Conservation (phyloP, 768 basidiomycete species). For the Leccinum variicolor region DNA sequence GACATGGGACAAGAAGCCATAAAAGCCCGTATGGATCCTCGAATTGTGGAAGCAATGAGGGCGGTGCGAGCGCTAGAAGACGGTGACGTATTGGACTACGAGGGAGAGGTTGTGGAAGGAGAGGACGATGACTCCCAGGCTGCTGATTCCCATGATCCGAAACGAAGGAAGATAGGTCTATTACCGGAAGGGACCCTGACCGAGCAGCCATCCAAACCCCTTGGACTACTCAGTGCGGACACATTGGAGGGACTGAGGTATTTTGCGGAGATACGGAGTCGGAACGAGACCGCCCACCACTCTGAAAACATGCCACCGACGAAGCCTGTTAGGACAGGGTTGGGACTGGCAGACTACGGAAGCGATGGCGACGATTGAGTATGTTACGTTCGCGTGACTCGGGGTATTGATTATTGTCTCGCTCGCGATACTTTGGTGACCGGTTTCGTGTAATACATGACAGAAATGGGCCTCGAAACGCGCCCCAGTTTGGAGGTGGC, state of each 20-base stretch:
- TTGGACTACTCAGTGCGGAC: slow-evolving; percentile 74
- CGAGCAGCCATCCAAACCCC: slow-evolving; percentile 35
- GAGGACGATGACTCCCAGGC: slow-evolving; percentile 36
- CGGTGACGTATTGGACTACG: slow-evolving; percentile 44
- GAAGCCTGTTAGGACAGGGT: slow-evolving; percentile 36
- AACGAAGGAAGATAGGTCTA: slow-evolving; percentile 34
- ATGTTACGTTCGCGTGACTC: not conserved
- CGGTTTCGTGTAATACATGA: not conserved
- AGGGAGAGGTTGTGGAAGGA: slow-evolving; percentile 31
- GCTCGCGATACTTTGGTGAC: not conserved
- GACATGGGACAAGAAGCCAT: slow-evolving; percentile 87
- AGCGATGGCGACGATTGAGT: slow-evolving; percentile 60
- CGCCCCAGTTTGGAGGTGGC: not conserved
- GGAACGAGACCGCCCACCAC: slow-evolving; percentile 40
- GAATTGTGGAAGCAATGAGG: slow-evolving; percentile 86
- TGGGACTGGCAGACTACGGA: slow-evolving; percentile 74
- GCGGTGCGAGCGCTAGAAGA: slow-evolving; percentile 87
- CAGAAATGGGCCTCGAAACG: too few relatives aligned
- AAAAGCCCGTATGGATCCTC: slow-evolving; percentile 76
- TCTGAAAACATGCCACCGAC: slow-evolving; percentile 28
- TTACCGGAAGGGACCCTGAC: slow-evolving; percentile 26
- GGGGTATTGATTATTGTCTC: slow-evolving; percentile 1
- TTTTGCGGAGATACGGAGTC: slow-evolving; percentile 82
- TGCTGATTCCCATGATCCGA: slow-evolving; percentile 33
- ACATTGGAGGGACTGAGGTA: slow-evolving; percentile 89